Evolutionary conservation across 169 alveolate species (phyloP).

Genomic region (Eimeria necatrix): DNA sequence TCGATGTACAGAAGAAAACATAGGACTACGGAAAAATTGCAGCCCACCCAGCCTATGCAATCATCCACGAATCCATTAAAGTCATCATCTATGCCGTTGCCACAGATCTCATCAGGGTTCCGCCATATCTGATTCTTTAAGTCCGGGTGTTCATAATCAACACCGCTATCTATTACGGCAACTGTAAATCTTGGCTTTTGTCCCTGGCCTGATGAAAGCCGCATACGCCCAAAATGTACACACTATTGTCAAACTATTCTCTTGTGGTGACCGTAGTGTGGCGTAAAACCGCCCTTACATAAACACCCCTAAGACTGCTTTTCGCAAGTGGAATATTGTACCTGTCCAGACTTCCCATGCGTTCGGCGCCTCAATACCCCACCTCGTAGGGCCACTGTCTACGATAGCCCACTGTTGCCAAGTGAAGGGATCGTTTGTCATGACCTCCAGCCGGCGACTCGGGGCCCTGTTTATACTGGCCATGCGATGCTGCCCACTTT

Average conservation of each 20-base stretch:
- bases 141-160: conserved; percentile 87
- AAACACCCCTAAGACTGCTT: neutral
- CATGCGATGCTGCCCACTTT: neutral
- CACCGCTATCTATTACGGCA: conserved; percentile 88
- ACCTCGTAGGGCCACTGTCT: conserved; percentile 77
- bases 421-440: conserved; percentile 82
- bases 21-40: no score
- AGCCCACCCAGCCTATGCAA: conserved; percentile 88
- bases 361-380: conserved; percentile 82
- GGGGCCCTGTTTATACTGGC: conserved; percentile 10
- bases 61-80: conserved; percentile 87
- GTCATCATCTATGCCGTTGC: conserved; percentile 85
- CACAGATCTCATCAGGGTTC: conserved; percentile 85
- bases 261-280: neutral
- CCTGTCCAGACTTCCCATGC: conserved; percentile 85
- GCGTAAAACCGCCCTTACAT: neutral
- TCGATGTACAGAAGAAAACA: neutral
- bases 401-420: conserved; percentile 82
- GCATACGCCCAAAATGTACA: neutral
- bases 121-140: conserved; percentile 85
- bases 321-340: neutral
- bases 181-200: conserved; percentile 77
- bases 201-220: conserved; percentile 43
- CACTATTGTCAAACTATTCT: no score
- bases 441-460: conserved; percentile 71